These are phyloP conservation scores for Komagataella pseudopastoris DNA, from an alignment of 805 yeast species.

Conservation along the genomic window DNA sequence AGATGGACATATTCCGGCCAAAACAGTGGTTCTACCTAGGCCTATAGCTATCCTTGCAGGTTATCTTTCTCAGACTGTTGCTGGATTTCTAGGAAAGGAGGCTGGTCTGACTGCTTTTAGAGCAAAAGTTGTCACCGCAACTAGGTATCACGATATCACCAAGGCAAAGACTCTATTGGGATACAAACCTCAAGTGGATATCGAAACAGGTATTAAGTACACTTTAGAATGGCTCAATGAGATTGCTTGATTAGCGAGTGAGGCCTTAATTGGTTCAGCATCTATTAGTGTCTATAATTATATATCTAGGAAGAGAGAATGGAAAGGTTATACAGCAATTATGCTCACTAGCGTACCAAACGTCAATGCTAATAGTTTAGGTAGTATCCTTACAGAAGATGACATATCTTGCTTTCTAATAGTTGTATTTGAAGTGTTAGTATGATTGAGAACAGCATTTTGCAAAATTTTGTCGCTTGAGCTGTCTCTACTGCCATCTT, in stretches of 20 bases:
- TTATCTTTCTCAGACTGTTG: slow-evolving; percentile 61
- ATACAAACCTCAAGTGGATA: slow-evolving; percentile 65
- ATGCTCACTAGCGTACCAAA: not conserved
- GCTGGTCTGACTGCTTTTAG: slow-evolving; percentile 95
- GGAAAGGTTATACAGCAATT: not conserved
- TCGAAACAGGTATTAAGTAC: slow-evolving; percentile 66
- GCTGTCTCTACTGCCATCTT: not conserved
- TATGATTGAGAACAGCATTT: not conserved
- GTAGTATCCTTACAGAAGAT: not conserved
- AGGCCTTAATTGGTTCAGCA: slow-evolving; percentile 4
- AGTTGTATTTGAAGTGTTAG: not conserved
- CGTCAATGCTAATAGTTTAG: not conserved
- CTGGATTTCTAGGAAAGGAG: slow-evolving; percentile 64
- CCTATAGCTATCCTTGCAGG: slow-evolving; percentile 76
- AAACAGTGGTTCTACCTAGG: slow-evolving; percentile 53
- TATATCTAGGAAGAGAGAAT: not conserved
- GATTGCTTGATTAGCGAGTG: slow-evolving; percentile 9
- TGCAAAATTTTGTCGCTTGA: not conserved
- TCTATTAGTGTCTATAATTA: not conserved
- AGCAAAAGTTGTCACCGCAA: slow-evolving; percentile 85
- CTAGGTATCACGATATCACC: slow-evolving; percentile 81
- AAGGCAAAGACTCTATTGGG: slow-evolving; percentile 74
- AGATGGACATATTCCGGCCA: slow-evolving; percentile 71
- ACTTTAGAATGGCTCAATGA: slow-evolving; percentile 89
- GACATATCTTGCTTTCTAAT: not conserved